Evolutionary conservation across 148 eudicot species (phyloP), one percentile per base, ranked within the genome.

Genomic region (Gaultheria prostrata): DNA sequence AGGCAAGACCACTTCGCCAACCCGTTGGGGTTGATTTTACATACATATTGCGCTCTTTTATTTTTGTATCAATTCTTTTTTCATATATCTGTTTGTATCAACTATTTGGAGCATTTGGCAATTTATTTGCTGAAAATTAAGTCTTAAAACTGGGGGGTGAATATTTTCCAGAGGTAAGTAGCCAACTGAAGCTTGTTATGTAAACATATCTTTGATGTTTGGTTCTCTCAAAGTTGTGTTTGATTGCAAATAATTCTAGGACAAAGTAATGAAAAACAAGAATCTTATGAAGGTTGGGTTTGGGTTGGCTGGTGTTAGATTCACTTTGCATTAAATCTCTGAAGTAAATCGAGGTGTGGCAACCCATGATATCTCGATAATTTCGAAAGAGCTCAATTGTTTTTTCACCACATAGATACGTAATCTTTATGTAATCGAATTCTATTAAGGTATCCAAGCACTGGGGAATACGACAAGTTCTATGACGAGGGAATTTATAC

Each of bases 381-480:
- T 76, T 48, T 20, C 2, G 10, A 13, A 24, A 26, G 79, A 76
- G 20, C 79, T 49, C 46, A 53, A 30, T 53, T 78, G 48, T 78
- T 30, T 78, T 11, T 77, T 77, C 32, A 18, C 39, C 1, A 10
- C 15, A 4, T 51, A 14, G 10, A 14, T 45, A 6, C 17, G 7
- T 39, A 61, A 9, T 48, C 4, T 77, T 28, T 10, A 24, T 35
- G 20, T 46, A 17, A 20, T 28, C 13, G 21, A 18, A 0, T 21
- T 77, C 8, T 73, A 17, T 76, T 80, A 32, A 75, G 99, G 89
- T 83, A 83, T 79, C 92, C 92, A 5, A 98, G 99, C 73, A 93
- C 95, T 0, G 99, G 98, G 73, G 87, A 90, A 45, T 97, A 97
- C 56, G 83, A 97, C 93, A 97, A 97, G 86, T 82, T 87, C 79